phyloP scores from a whole-genome alignment of 2,329 filamentous ascomycete species.

The Teratosphaeria zuluensis region DNA sequence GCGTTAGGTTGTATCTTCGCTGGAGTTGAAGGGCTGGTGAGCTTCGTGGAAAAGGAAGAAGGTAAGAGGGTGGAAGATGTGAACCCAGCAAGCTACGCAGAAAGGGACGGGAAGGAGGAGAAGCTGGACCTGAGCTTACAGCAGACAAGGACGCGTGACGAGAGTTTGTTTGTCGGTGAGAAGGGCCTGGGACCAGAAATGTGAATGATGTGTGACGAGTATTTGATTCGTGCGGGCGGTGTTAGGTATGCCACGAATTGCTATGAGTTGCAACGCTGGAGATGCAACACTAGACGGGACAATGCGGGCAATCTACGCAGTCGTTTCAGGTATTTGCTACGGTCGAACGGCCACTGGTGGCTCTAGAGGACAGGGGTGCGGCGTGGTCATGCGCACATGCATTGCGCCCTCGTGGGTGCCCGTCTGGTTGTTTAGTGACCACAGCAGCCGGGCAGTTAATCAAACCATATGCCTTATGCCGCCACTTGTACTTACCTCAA shows the following conservation, averaged over 20 bases:
- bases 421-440: not conserved
- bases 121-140: not conserved
- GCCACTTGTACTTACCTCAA: not conserved
- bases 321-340: no score
- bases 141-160: not conserved
- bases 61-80: slow-evolving; percentile 66
- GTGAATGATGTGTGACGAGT: not conserved
- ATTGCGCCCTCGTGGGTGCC: no score
- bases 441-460: not conserved
- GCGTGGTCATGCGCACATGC: no score
- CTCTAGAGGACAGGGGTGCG: no score
- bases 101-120: not conserved
- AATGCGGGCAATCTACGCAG: no score
- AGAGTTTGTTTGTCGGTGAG: not conserved
- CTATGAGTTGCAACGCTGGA: not conserved
- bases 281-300: not conserved
- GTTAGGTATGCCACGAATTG: not conserved
- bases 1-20: slow-evolving; percentile 62
- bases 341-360: no score
- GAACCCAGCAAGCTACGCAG: not conserved
- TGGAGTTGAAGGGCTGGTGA: slow-evolving; percentile 57
- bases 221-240: not conserved
- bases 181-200: not conserved
- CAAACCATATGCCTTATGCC: not conserved
- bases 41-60: slow-evolving; percentile 58